Evolutionary conservation across 2,329 filamentous ascomycete species (phyloP), one percentile per base, ranked within the genome.

Genomic region (Leptographium flavum): DNA sequence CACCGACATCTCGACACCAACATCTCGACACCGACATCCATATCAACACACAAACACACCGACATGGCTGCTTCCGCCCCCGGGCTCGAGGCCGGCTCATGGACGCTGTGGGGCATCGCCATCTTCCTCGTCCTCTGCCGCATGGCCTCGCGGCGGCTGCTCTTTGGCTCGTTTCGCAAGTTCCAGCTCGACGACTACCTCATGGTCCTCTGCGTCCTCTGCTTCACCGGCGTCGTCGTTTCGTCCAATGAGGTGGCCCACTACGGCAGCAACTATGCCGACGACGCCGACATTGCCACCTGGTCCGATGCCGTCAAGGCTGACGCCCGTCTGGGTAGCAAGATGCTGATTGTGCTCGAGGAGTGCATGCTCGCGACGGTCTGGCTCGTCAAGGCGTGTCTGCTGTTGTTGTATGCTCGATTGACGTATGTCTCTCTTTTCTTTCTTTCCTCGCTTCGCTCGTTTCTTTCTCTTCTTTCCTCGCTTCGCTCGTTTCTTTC

Each of bases 101-200:
- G 54, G 54, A 45, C 48, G 25, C 49, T 56, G 2, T 56, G 45
- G 43, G 19, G 47, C 41, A 19, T 53, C 21, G 52, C 50, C 41
- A 44, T 55, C 9, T 13, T 48, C 13, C 43, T 47, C 1, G 47
- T 53, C 3, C 8, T 39, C 4, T 51, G 52, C 31, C 51, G 49
- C n/a, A 28, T 53, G 14, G 33, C 38, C 1, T 59, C 62, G 8
- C 54, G 61, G 14, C 56, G 59, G 2, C 53, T 64, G 17, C 59
- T 58, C 42, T 53, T 76, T 27, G 64, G 69, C 15, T 65, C 67
- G 33, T 58, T 66, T 52, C 62, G 58, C 36, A 61, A 61, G 7
- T 65, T 75, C n/a, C 69, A 73, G 52, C 53, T 67, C 23, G 75
- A 79, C 52, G 75, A 79, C 54, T 76, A 68, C 53, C 59, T 74